A percentile compares a stretch with the other conserved stretches of the same genome.
Conservation (phyloP, 2,329 filamentous ascomycete genomes). For the Falciphora oryzae region DNA sequence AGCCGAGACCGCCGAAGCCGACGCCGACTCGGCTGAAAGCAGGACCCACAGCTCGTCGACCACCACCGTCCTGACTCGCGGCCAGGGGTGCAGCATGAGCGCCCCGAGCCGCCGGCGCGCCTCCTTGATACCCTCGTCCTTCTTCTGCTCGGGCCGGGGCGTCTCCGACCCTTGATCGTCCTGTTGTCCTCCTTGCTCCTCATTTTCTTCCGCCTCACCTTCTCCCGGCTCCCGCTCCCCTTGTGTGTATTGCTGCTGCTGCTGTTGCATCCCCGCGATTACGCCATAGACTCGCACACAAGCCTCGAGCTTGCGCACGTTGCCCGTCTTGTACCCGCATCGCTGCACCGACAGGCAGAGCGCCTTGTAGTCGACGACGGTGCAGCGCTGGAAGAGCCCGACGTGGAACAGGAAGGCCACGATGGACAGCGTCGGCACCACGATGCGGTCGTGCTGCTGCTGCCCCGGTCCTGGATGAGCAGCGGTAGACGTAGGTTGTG, state of each 20-base stretch:
- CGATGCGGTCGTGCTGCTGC: conserved; percentile 59
- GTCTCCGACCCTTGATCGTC: not conserved
- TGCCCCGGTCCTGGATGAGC: not conserved
- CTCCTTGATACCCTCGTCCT: conserved; percentile 39
- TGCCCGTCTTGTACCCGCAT: conserved; percentile 75
- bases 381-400: conserved; percentile 38
- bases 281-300: conserved; percentile 75
- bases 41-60: conserved; percentile 56
- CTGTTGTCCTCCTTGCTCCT: not conserved
- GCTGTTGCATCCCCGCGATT: conserved; percentile 40
- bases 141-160: conserved; percentile 20
- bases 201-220: not conserved
- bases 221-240: not conserved
- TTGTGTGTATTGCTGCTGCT: not conserved
- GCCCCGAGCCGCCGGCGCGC: conserved; percentile 64
- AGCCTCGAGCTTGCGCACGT: conserved; percentile 74
- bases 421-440: conserved; percentile 72
- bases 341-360: conserved; percentile 70
- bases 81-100: conserved; percentile 78
- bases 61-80: conserved; percentile 57
- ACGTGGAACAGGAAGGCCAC: conserved; percentile 70
- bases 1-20: conserved; percentile 5
- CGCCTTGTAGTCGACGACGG: conserved; percentile 39
- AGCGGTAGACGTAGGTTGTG: not conserved
- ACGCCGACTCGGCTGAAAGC: conserved; percentile 19